Conservation (phyloP, 2,329 filamentous ascomycete species). For the Leptoxyphium fumago region DNA sequence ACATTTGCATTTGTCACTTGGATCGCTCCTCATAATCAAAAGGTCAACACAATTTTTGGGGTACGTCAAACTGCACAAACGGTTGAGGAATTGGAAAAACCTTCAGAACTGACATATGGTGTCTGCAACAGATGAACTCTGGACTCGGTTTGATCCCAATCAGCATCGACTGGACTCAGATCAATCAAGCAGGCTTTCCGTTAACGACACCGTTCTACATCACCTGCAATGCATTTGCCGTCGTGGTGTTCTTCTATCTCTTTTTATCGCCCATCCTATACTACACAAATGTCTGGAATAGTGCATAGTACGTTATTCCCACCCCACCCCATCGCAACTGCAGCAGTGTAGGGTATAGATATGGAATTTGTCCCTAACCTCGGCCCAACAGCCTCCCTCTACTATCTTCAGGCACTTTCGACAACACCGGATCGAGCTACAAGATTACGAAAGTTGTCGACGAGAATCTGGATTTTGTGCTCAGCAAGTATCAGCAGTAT, state of each 20-base stretch:
- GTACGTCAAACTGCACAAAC: not conserved
- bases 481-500: conserved; percentile 62
- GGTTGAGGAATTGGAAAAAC: no score
- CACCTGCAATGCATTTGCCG: conserved; percentile 13
- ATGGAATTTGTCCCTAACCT: no score
- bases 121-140: conserved; percentile 67
- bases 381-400: conserved; percentile 61
- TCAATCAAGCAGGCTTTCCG: conserved; percentile 59
- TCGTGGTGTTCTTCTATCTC: conserved; percentile 11
- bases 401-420: conserved; percentile 64
- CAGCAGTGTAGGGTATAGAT: no score
- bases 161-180: conserved; percentile 85
- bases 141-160: conserved; percentile 71
- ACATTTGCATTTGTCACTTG: conserved; percentile 83
- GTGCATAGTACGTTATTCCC: conserved; percentile 47
- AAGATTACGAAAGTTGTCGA: conserved; percentile 69
- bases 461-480: conserved; percentile 69
- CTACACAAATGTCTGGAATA: conserved; percentile 65
- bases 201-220: conserved; percentile 22
- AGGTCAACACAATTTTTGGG: conserved; percentile 33
- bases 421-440: conserved; percentile 74
- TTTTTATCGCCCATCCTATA: conserved; percentile 11
- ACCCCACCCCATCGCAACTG: no score
- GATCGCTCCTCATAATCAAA: conserved; percentile 68
- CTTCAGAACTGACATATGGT: no score